Evolutionary conservation across 495 filamentous ascomycete species (phyloP).

Genomic region (Lentithecium fluviatile): DNA sequence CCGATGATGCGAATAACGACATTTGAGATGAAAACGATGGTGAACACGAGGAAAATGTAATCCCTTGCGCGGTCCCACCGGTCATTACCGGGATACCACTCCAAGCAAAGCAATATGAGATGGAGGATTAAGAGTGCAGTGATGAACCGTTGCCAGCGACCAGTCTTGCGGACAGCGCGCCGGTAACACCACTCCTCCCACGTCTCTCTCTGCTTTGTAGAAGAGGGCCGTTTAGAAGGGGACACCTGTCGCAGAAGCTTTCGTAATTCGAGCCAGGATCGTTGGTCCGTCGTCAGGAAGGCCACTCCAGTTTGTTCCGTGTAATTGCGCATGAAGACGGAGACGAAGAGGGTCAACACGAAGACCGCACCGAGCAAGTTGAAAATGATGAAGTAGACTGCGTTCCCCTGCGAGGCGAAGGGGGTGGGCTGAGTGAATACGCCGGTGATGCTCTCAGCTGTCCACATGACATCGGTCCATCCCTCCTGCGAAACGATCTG

Average conservation of each 20-base stretch:
- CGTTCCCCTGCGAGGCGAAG: slow-evolving; percentile 75
- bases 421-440: slow-evolving; percentile 65
- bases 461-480: slow-evolving; percentile 88
- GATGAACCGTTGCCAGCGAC: slow-evolving; percentile 82
- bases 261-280: slow-evolving; percentile 92
- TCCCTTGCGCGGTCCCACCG: slow-evolving; percentile 67
- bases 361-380: slow-evolving; percentile 97
- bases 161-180: slow-evolving; percentile 88
- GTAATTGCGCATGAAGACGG: slow-evolving; percentile 99
- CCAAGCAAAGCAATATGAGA: slow-evolving; percentile 75
- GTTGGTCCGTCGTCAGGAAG: slow-evolving; percentile 92
- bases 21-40: slow-evolving; percentile 80
- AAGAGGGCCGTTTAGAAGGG: slow-evolving; percentile 81
- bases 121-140: slow-evolving; percentile 79
- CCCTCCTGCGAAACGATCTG: slow-evolving; percentile 99
- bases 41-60: slow-evolving; percentile 78
- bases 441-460: slow-evolving; percentile 78
- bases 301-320: slow-evolving; percentile 98
- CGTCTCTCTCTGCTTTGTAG: slow-evolving; percentile 65
- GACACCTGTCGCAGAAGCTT: slow-evolving; percentile 92
- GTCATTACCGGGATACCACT: slow-evolving; percentile 72
- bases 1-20: slow-evolving; percentile 81
- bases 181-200: slow-evolving; percentile 95
- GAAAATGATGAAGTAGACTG: slow-evolving; percentile 91
- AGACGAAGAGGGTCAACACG: slow-evolving; percentile 95